Percentiles rank a stretch among this genome's conserved stretches.
phyloP scores from a whole-genome alignment of 2,329 filamentous ascomycete genomes.

The Colletotrichum sp. region DNA sequence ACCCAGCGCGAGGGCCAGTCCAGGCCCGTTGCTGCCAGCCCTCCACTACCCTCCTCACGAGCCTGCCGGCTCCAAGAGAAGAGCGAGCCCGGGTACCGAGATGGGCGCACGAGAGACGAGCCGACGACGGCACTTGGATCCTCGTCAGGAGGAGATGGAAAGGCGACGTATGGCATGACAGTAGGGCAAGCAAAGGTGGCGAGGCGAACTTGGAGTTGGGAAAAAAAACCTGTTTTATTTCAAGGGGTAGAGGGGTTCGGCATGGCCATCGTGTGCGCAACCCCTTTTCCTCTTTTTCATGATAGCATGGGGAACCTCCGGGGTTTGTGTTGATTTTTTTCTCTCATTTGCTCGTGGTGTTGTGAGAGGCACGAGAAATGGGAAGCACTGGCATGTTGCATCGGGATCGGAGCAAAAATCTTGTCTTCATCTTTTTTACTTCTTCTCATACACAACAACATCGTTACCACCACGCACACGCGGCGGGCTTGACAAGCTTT shows the following conservation, averaged over 20 bases:
- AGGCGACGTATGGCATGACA: slow-evolving; percentile 18
- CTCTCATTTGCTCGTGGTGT: neutral
- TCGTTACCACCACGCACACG: neutral
- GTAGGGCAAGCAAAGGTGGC: neutral
- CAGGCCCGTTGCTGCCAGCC: slow-evolving; percentile 41
- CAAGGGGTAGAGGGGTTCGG: neutral
- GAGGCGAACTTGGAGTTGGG: slow-evolving; percentile 19
- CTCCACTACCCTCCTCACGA: slow-evolving; percentile 43
- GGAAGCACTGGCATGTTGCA: slow-evolving; percentile 20
- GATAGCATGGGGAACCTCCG: slow-evolving; percentile 11
- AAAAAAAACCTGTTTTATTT: slow-evolving; percentile 4
- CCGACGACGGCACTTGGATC: slow-evolving; percentile 40
- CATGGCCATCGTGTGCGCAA: neutral
- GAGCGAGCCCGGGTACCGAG: slow-evolving; percentile 51
- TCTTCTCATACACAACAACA: slow-evolving; percentile 8
- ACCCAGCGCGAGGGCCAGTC: slow-evolving; percentile 46
- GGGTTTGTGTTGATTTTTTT: neutral
- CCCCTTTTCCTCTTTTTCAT: slow-evolving; percentile 1
- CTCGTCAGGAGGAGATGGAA: slow-evolving; percentile 22
- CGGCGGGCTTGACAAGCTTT: neutral
- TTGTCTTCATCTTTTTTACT: neutral
- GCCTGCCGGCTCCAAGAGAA: slow-evolving; percentile 53
- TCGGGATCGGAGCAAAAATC: slow-evolving; percentile 16
- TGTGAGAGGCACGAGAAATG: neutral
- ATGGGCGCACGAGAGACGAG: slow-evolving; percentile 48